These are phyloP conservation scores for Debaryomyces tyrocola DNA, from an alignment of 805 yeast genomes.

Conservation along the genomic window DNA sequence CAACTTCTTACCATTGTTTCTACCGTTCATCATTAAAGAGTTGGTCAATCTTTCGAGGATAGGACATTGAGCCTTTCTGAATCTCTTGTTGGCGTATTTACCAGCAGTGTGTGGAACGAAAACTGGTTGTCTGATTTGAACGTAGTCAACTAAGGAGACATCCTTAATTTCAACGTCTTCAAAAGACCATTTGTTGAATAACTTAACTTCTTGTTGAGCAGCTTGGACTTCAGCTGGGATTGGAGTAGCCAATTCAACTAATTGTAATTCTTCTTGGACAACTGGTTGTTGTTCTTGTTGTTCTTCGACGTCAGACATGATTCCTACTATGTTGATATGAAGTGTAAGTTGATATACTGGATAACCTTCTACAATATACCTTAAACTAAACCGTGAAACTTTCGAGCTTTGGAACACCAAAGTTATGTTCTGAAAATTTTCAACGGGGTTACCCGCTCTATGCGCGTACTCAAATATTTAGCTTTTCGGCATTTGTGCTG, in stretches of 20 bases:
- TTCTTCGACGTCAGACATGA: conserved; percentile 85
- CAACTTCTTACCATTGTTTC: conserved; percentile 99
- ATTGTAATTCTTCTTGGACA: conserved; percentile 81
- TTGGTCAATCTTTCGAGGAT: conserved; percentile 98
- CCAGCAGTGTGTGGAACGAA: conserved; percentile 99
- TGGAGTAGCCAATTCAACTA: conserved; percentile 87
- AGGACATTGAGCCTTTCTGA: conserved; percentile 99
- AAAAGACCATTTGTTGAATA: conserved; percentile 99
- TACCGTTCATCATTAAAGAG: conserved; percentile 99
- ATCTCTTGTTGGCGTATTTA: conserved; percentile 98
- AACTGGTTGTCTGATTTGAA: conserved; percentile 96
- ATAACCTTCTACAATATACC: neutral
- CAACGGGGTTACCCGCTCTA: conserved; percentile 15
- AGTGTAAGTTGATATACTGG: neutral
- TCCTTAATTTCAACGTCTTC: conserved; percentile 98
- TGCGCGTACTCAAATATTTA: conserved; percentile 1
- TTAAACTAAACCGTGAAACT: neutral
- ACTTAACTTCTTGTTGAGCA: conserved; percentile 94
- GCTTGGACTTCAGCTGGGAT: conserved; percentile 96
- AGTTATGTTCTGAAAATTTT: conserved; percentile 2
- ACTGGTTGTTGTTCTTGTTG: conserved; percentile 72
- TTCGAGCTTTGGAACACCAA: neutral
- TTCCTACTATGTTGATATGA: conserved; percentile 17
- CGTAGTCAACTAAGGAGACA: conserved; percentile 96
- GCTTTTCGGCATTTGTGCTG: conserved; percentile 2